Evolutionary conservation across 1,284 basidiomycete species (phyloP).

Genomic region (Gymnopus androsaceus): DNA sequence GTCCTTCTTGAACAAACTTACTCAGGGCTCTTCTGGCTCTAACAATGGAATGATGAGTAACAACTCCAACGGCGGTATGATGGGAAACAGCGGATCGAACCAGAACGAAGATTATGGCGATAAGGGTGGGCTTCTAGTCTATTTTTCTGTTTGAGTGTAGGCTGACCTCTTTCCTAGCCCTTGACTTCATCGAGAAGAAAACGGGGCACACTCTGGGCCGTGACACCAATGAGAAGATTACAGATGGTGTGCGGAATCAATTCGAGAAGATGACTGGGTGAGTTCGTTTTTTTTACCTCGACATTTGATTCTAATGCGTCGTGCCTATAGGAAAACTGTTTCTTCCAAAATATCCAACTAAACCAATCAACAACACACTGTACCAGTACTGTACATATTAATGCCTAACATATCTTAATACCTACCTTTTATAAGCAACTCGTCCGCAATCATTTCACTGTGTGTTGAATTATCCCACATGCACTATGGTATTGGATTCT

Average conservation of each 20-base stretch:
- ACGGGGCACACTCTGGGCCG: not conserved
- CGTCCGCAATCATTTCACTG: too few species aligned
- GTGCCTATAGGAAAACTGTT: not conserved
- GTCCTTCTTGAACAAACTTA: conserved; percentile 6
- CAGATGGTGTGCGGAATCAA: not conserved
- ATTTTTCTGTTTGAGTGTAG: not conserved
- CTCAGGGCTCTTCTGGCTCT: not conserved
- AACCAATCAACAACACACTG: too few species aligned
- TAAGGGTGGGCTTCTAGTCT: not conserved
- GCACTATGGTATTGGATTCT: too few species aligned
- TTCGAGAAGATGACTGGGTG: conserved; percentile 6
- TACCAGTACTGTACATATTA: too few species aligned
- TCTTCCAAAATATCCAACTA: not conserved
- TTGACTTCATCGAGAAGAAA: conserved; percentile 7
- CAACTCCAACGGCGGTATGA: not conserved
- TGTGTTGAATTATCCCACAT: too few species aligned
- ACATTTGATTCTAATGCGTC: not conserved
- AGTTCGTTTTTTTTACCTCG: not conserved
- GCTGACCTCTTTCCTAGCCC: not conserved
- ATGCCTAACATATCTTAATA: too few species aligned
- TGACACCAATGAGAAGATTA: conserved; percentile 6
- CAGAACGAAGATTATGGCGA: conserved; percentile 7
- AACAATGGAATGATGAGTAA: not conserved
- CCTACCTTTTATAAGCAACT: too few species aligned
- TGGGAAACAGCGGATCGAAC: not conserved